Percentiles rank a stretch among this genome's conserved stretches.
phyloP scores from a whole-genome alignment of 1,284 basidiomycete species.

The Meripilus lineatus region DNA sequence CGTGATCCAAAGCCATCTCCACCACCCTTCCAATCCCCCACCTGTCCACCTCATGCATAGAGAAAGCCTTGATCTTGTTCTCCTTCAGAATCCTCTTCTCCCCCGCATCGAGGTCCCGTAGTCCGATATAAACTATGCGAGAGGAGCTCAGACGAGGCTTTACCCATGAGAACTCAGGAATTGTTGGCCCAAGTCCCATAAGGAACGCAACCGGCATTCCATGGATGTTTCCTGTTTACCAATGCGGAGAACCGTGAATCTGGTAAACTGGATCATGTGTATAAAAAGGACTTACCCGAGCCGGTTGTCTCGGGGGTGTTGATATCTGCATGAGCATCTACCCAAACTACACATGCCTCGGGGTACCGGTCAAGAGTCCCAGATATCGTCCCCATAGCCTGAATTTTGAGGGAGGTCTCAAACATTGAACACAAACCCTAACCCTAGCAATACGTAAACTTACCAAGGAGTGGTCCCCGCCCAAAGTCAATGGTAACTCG shows the following conservation, averaged over 20 bases:
- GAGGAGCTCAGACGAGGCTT: slow-evolving; percentile 69
- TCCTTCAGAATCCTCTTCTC: slow-evolving; percentile 89
- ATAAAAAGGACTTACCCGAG: slow-evolving; percentile 48
- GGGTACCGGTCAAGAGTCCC: slow-evolving; percentile 77
- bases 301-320: slow-evolving; percentile 86
- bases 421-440: not conserved
- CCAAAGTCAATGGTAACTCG: slow-evolving; percentile 87
- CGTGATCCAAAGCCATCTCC: slow-evolving; percentile 92
- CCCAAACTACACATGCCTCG: slow-evolving; percentile 86
- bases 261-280: slow-evolving; percentile 7
- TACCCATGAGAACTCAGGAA: slow-evolving; percentile 77
- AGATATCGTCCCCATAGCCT: slow-evolving; percentile 91
- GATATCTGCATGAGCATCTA: slow-evolving; percentile 93
- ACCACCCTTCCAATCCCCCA: slow-evolving; percentile 95
- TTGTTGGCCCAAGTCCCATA: slow-evolving; percentile 57
- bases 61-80: slow-evolving; percentile 89
- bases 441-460: slow-evolving; percentile 23
- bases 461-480: slow-evolving; percentile 93
- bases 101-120: slow-evolving; percentile 89
- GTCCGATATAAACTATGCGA: slow-evolving; percentile 89
- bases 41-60: slow-evolving; percentile 98
- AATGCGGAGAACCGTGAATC: not conserved
- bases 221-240: slow-evolving; percentile 80
- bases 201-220: slow-evolving; percentile 98
- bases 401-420: slow-evolving; percentile 3